Base-by-base conservation (phyloP, 805 yeast genomes). In the Candida andamanensis region DNA sequence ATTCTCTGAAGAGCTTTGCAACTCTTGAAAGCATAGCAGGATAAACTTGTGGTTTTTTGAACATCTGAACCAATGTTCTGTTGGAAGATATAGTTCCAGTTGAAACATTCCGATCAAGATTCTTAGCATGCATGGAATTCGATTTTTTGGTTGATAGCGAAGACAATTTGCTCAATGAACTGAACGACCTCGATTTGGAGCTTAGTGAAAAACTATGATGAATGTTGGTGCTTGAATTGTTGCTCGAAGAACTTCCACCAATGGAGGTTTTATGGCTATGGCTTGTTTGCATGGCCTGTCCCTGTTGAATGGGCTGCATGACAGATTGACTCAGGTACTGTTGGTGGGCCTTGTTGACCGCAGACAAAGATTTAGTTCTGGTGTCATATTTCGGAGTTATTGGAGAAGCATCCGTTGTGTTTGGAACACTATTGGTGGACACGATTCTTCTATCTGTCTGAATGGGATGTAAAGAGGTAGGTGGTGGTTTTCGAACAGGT, bases 11-110 rank as follows among this genome's bases (percentile, higher is more conserved):
- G 15, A 76, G 72, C 15, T 69, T 72, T 1, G 97, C 95, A 12
- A 92, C 97, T 30, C 77, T 69, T 4, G 96, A 85, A 13, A 92
- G 62, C 49, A 85, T 47, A 1, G 98, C 97, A 2, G 97, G 96
- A 54, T 92, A 87, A 2, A 87, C 89, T 13, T 72, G 63, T 5
- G 95, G 94, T 35, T 73, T 69, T 33, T 62, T 62, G 9, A 69
- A 54, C 11, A 70, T 47, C 16, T 40, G 38, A 7, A 37, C 33
- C 11, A 74, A 55, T 0, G 83, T 67, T 39, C 68, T 66, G 16
- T 65, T 60, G 3, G 69, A 54, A 16, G 38, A 37, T 9, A 54
- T 20, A 0, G 63, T 54, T 12, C 53, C 46, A 16, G 44, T 40
- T 4, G 63, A 52, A 5, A 50, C 52, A n/a, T 38, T 44, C 14